Evolutionary conservation across 1,284 basidiomycete genomes (phyloP).

Genomic region (Malassezia brasiliensis): DNA sequence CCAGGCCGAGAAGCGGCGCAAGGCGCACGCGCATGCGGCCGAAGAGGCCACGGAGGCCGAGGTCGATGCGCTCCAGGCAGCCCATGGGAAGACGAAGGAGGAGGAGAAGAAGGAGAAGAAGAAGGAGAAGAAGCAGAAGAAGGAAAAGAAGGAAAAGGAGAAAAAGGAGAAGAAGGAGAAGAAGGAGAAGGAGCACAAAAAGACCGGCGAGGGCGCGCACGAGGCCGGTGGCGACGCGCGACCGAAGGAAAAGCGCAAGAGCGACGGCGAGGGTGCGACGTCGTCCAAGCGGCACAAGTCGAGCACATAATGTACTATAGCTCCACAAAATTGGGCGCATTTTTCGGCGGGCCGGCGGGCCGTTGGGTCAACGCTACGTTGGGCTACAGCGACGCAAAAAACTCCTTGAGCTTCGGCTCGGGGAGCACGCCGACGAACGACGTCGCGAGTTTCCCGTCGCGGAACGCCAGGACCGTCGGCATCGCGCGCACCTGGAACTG

Average conservation of each 20-base stretch:
- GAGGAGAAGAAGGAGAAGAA: slow-evolving; percentile 7
- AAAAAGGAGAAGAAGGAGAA: neutral
- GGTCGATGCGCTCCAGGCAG: neutral
- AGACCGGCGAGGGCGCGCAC: too few relatives aligned
- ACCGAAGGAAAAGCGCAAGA: neutral
- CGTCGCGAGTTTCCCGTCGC: slow-evolving; percentile 24
- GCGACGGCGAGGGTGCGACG: neutral
- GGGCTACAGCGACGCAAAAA: slow-evolving; percentile 22
- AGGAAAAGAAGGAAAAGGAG: slow-evolving; percentile 1
- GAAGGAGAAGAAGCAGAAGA: slow-evolving; percentile 7
- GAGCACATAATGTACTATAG: slow-evolving; percentile 4
- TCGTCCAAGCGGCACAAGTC: neutral
- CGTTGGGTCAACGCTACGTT: too few relatives aligned
- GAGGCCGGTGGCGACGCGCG: too few relatives aligned
- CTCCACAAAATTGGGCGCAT: neutral
- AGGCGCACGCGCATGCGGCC: neutral
- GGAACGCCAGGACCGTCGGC: slow-evolving; percentile 32
- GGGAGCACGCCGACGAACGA: slow-evolving; percentile 33
- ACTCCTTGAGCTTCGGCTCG: slow-evolving; percentile 27
- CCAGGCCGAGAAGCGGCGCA: neutral
- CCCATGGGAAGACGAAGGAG: slow-evolving; percentile 1
- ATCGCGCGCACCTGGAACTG: slow-evolving; percentile 29
- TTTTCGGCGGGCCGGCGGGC: too few relatives aligned
- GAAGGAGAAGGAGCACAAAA: slow-evolving; percentile 1
- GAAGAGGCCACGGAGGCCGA: neutral